These are phyloP conservation scores for Phalaenopsis equestris DNA, from an alignment of 106 monocot genomes.

Conservation along the genomic window DNA sequence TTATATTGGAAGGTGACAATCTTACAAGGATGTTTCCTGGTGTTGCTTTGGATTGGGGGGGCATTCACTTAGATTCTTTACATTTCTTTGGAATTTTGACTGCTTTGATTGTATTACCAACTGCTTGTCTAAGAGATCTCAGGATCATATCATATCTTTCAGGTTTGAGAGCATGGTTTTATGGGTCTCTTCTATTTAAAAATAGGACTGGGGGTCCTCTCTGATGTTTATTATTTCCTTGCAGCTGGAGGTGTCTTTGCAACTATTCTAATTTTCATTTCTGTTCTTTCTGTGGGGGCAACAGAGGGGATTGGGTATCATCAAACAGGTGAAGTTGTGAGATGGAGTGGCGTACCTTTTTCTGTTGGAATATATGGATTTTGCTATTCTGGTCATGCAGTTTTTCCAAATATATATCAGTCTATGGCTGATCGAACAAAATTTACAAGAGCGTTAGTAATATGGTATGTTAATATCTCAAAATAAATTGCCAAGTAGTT, in stretches of 20 bases:
- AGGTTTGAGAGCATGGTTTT: constrained; percentile 26
- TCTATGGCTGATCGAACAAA: constrained; percentile 82
- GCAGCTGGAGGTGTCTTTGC: constrained; percentile 83
- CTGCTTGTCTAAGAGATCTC: constrained; percentile 69
- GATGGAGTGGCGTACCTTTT: constrained; percentile 79
- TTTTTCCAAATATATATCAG: constrained; percentile 95
- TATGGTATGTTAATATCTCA: constrained; percentile 26
- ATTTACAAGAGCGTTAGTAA: constrained; percentile 50
- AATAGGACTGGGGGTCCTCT: background rate
- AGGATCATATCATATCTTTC: constrained; percentile 81
- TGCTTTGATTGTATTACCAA: constrained; percentile 77
- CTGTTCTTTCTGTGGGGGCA: constrained; percentile 56
- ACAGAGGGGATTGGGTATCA: constrained; percentile 54
- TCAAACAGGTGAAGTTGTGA: constrained; percentile 44
- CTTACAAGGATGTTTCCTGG: constrained; percentile 74
- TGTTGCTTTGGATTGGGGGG: constrained; percentile 40
- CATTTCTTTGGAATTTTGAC: constrained; percentile 77
- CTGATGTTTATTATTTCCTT: constrained; percentile 3
- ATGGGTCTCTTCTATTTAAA: background rate
- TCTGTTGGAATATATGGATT: constrained; percentile 91
- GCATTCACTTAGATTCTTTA: constrained; percentile 56
- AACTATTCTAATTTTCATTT: constrained; percentile 68
- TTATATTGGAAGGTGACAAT: constrained; percentile 93
- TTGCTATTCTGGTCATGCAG: constrained; percentile 87
- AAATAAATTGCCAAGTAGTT: background rate